Conservation (phyloP, 176 grass and related monocot species). For the Miscanthus lutarioriparius region DNA sequence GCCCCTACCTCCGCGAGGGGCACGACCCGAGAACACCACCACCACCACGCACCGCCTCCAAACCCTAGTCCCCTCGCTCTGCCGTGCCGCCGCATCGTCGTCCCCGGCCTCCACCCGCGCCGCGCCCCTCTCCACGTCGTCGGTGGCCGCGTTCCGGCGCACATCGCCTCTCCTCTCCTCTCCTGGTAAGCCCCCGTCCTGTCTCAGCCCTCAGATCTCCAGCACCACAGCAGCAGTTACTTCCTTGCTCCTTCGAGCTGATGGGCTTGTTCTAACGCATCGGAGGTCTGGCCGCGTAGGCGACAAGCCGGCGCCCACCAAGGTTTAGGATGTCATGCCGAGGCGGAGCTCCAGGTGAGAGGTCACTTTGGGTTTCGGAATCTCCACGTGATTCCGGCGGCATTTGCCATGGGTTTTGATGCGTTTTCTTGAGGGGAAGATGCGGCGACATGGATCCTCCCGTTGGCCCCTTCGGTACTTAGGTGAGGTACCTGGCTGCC, state of each 20-base stretch:
- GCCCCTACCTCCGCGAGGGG: not conserved
- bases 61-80: slow-evolving; percentile 27
- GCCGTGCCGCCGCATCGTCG: slow-evolving; percentile 22
- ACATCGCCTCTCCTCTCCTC: slow-evolving; percentile 4
- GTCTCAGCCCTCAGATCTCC: not conserved
- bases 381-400: not conserved
- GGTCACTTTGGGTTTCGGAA: not conserved
- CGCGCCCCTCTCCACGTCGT: not conserved
- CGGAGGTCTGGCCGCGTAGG: slow-evolving; percentile 17
- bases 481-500: slow-evolving; percentile 30
- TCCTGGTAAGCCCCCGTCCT: not conserved
- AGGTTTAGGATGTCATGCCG: slow-evolving; percentile 53
- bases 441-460: slow-evolving; percentile 51
- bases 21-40: slow-evolving; percentile 39
- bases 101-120: not conserved
- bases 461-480: slow-evolving; percentile 57
- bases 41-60: slow-evolving; percentile 26
- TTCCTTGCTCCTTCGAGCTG: too few relatives aligned
- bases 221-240: too few relatives aligned
- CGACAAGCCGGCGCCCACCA: slow-evolving; percentile 32
- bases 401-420: not conserved
- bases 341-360: slow-evolving; percentile 40
- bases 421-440: slow-evolving; percentile 39
- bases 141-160: not conserved
- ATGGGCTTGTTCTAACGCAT: not conserved